Evolutionary conservation across 805 yeast genomes (phyloP), one percentile per base, ranked within the genome.

Genomic region (Metschnikowia continentalis): DNA sequence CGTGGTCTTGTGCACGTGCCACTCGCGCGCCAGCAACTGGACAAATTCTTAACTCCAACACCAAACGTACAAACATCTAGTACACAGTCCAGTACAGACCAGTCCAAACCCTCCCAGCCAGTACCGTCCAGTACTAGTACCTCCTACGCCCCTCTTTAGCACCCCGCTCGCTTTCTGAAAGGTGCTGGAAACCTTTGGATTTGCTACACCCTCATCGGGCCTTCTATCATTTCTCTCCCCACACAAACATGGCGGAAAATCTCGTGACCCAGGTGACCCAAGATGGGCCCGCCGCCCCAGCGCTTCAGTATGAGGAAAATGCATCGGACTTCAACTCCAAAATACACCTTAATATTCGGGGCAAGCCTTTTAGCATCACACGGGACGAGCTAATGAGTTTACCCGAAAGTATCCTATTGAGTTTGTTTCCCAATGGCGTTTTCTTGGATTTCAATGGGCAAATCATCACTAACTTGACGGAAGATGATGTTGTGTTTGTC

Each of bases 371-470:
- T 67, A 81, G 82, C 46, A 84, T 94, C 44, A 83, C 95, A 5
- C 77, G 97, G 54, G 96, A 89, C 60, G 96, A 90, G 65, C 77
- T 94, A 57, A 85, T 91, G 89, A 83, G 90, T 47, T 73, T 94
- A 32, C 99, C 99, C 0, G 99, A 94, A 65, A 83, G 91, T 53
- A 82, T 94, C 22, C 72, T 94, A 51, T 78, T 91, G 49, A 88
- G 97, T 60, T 71, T 94, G 20, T 88, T 90, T 62, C 96, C 97
- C 14, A 89, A 88, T 57, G 96, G 97, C 39, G 95, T 90, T 3
- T 87, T 90, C 64, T 77, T 88, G 50, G 94, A 89, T 66, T 76
- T 77, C 52, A 70, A 81, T 47, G 96, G 96, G 1, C 84, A 84
- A 57, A 86, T 88, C 7, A 87, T 90, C 51, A 78, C 88, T 33